Conservation (phyloP, 2,329 filamentous ascomycete genomes). For the Monilinia vaccinii-corymbosi region DNA sequence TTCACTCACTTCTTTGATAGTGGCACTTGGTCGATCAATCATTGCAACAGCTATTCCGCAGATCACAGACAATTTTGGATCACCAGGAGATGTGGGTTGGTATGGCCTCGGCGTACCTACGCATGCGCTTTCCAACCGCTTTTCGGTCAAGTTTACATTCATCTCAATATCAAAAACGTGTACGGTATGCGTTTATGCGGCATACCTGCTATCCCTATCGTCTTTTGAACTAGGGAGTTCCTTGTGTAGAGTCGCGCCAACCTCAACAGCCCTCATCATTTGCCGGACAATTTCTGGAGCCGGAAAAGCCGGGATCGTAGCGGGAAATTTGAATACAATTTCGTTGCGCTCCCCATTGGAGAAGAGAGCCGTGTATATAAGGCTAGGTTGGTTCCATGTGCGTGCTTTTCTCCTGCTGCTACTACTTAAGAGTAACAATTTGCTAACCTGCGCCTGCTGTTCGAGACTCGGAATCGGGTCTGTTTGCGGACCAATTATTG, state of each 20-base stretch:
- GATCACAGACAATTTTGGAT: neutral
- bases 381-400: conserved; percentile 49
- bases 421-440: neutral
- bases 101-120: neutral
- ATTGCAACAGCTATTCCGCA: neutral
- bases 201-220: neutral
- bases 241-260: conserved; percentile 46
- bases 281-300: conserved; percentile 55
- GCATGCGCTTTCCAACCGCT: neutral
- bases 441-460: neutral
- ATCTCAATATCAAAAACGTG: neutral
- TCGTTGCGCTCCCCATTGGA: conserved; percentile 52
- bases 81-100: neutral
- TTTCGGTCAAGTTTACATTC: neutral
- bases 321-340: conserved; percentile 36
- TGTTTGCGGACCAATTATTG: conserved; percentile 42
- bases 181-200: too few species aligned
- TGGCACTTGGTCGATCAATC: neutral
- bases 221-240: conserved; percentile 31
- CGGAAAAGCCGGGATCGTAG: conserved; percentile 42
- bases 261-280: conserved; percentile 52
- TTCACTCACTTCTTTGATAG: neutral
- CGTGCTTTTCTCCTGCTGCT: neutral
- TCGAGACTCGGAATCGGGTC: conserved; percentile 48
- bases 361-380: conserved; percentile 50